Evolutionary conservation across 1,284 basidiomycete genomes (phyloP).

Genomic region (Apiotrichum porosum): DNA sequence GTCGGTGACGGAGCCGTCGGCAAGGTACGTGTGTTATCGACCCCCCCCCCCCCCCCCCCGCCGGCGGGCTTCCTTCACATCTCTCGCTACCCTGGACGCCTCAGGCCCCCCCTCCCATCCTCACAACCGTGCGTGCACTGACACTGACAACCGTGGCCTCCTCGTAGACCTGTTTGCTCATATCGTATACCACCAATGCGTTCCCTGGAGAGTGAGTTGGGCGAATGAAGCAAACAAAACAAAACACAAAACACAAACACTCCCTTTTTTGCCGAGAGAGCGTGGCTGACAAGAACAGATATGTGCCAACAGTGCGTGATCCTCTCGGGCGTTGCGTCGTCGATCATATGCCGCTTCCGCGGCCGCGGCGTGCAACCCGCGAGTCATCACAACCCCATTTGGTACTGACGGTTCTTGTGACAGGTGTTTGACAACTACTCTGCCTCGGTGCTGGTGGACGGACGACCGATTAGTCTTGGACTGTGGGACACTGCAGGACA

Average conservation of each 20-base stretch:
- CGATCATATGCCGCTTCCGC: too few species aligned
- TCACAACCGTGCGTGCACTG: neutral
- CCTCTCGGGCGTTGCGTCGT: too few species aligned
- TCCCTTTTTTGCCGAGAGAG: too few species aligned
- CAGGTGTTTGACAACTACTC: constrained; percentile 49
- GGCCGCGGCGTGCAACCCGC: too few species aligned
- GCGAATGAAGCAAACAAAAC: too few species aligned
- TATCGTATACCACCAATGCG: constrained; percentile 49
- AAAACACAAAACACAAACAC: too few species aligned
- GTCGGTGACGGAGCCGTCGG: constrained; percentile 99
- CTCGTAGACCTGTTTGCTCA: constrained; percentile 45
- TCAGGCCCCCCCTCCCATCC: neutral
- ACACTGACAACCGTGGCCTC: too few species aligned
- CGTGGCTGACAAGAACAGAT: too few species aligned
- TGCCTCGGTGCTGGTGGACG: constrained; percentile 88
- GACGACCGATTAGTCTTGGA: constrained; percentile 71
- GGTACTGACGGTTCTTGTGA: too few species aligned
- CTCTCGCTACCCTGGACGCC: too few species aligned
- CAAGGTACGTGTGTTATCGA: too few species aligned
- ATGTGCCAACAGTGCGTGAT: constrained; percentile 43
- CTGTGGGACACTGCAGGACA: constrained; percentile 67
- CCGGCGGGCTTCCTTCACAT: neutral
- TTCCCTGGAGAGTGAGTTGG: constrained; percentile 49
- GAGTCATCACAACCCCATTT: too few species aligned
- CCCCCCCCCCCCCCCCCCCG: neutral